Evolutionary conservation across 148 eudicot species (phyloP), one percentile per base, ranked within the genome.

Genomic region (Silene latifolia): DNA sequence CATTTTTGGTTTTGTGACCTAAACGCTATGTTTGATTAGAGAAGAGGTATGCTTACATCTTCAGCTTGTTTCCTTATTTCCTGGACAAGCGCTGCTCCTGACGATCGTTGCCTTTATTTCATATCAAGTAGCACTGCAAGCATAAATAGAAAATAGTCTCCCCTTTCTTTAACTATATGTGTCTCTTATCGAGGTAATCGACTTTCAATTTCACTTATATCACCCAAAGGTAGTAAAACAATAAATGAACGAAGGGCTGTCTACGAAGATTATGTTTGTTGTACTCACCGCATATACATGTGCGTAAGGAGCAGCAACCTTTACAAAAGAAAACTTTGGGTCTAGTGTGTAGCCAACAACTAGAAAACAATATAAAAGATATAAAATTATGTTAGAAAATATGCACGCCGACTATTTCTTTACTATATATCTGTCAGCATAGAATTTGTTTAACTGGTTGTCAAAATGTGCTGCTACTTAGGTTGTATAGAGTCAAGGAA

Each of bases 251-350:
- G 48, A 48, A 27, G 59, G 1, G 47, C 48, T 42, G 23, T 63
- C 24, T 23, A 60, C n/a, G 48, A 6, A 58, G 3, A 32, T 2
- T 75, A 21, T 3, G 13, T 19, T 54, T 12, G n/a, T 19, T 75
- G 60, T 23, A 58, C 27, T 62, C 23, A 75, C 63, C 5, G 27
- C 62, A 72, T 77, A 73, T 82, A 95, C 98, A 86, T 91, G 96
- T 20, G 98, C 98, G 72, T 92, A 96, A 69, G 99, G 99, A 74
- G 97, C 98, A 80, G 99, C 98, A 71, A 92, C 87, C 86, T 92
- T 96, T 4, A 88, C 86, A 66, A 96, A 96, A 29, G 99, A 96
- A 82, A 96, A 96, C 42, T 90, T 82, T 15, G 97, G 99, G 78
- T 96, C 90, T 53, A 96, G 89, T 27, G 76, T 82, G 70, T 89